Base-by-base conservation (phyloP, 2,329 filamentous ascomycete species). In the Alternaria ethzedia region DNA sequence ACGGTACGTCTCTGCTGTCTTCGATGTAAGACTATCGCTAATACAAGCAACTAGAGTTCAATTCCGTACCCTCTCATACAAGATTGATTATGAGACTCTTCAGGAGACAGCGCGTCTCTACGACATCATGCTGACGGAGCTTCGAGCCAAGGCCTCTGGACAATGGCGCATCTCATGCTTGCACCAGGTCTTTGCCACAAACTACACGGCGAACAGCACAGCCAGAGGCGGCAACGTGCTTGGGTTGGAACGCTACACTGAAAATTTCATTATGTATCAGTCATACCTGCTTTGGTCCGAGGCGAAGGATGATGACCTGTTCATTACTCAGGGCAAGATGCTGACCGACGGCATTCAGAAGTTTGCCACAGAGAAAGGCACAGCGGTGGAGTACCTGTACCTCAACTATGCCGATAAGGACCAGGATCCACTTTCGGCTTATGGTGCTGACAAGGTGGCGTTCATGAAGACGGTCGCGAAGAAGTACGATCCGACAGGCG, bases 381-480 rank as follows among this genome's bases (percentile, higher is more conserved):
- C 63, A 59, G 2, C 46, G 1, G 47, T 71, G 0, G 54, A 56
- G 10, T 74, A 63, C 23, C 46, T 72, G 1, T 77, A 77, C 44
- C 59, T 76, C 13, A 80, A 78, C 50, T 81, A 81, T 60, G 79
- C 78, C 11, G 77, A 73, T 13, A 59, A 61, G 6, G 76, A 70
- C 60, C 68, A 69, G 68, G 75, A 82, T 66, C 75, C 80, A 2
- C 69, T 84, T 44, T 64, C 68, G n/a, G 75, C 78, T 25, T 85
- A 84, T 62, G 82, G 82, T 1, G 28, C 65, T 20, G 67, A 66
- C 6, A 84, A 81, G 51, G 67, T 77, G 20, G 61, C 67, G 25
- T 73, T 70, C 26, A 70, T 84, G 57, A 67, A 69, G 50, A 64
- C 67, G 3, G 74, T 81, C 6, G 73, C 76, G 2, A 61, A 54